Percentiles rank a stretch among this genome's conserved stretches.
Conservation (phyloP, 176 grass and related monocot genomes). For the Bothriochloa decipiens region DNA sequence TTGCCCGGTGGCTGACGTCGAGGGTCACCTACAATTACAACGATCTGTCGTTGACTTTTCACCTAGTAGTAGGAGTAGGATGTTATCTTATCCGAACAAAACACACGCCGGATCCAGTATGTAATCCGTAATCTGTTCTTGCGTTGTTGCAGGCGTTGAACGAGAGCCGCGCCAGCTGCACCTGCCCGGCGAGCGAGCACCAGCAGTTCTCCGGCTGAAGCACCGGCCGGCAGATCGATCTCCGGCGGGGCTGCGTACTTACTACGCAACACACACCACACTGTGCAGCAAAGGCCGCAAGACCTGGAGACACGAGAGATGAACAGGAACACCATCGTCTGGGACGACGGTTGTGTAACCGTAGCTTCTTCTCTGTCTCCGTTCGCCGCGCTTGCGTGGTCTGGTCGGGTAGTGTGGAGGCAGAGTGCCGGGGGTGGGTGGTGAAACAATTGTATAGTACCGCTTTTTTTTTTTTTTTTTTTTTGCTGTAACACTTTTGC, state of each 20-base stretch:
- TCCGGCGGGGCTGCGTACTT: neutral
- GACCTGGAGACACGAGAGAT: conserved; percentile 1
- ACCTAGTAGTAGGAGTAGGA: neutral
- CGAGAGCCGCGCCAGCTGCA: conserved; percentile 71
- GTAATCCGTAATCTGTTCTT: neutral
- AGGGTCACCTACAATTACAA: neutral
- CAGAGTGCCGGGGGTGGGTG: conserved; percentile 17
- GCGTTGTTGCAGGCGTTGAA: conserved; percentile 56
- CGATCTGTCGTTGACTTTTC: neutral
- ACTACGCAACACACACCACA: neutral
- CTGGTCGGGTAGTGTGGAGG: conserved; percentile 27
- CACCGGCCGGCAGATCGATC: neutral
- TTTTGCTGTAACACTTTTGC: conserved; percentile 56
- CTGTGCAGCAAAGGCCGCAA: neutral
- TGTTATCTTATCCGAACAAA: conserved; percentile 15
- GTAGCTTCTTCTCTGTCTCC: conserved; percentile 33
- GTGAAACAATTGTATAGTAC: conserved; percentile 54
- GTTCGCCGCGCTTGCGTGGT: no score
- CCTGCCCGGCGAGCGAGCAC: conserved; percentile 80
- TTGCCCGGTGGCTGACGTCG: conserved; percentile 37
- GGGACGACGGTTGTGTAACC: neutral
- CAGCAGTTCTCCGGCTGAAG: conserved; percentile 53
- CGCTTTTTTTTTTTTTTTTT: conserved; percentile 33
- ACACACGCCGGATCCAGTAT: neutral
- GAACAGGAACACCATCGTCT: conserved; percentile 14